Conservation (phyloP, 108 stramenopile genomes). For the Parietichytrium sp. region DNA sequence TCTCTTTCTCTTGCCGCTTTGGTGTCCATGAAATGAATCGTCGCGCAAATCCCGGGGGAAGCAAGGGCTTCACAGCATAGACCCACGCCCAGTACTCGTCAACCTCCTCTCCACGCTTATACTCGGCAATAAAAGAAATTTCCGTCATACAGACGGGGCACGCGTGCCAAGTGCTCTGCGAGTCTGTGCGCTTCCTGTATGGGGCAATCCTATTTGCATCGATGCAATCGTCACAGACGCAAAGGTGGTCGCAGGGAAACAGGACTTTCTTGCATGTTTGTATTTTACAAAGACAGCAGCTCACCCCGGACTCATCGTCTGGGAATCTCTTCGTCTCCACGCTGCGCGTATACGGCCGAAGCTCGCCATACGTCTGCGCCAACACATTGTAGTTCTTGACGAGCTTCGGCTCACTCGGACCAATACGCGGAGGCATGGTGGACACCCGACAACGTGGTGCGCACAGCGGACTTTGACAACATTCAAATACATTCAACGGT, state of each 20-base stretch:
- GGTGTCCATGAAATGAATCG: no score
- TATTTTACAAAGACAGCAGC: neutral
- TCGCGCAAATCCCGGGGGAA: slow-evolving; percentile 25
- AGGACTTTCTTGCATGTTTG: slow-evolving; percentile 4
- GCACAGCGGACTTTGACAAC: no score
- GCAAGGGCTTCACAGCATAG: neutral
- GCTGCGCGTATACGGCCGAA: no score
- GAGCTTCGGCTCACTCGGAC: no score
- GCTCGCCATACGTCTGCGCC: no score
- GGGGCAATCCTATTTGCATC: neutral
- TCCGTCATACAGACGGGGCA: slow-evolving; percentile 28
- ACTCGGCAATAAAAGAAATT: neutral
- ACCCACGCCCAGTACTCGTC: slow-evolving; percentile 8
- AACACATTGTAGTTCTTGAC: no score
- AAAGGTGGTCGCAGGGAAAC: slow-evolving; percentile 34
- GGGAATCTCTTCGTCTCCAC: no score
- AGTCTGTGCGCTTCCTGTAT: neutral
- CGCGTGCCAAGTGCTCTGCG: neutral
- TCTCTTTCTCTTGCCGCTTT: no score
- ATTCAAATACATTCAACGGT: no score
- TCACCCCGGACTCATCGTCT: no score
- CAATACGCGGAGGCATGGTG: no score
- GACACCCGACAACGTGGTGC: no score
- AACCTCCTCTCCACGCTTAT: neutral
- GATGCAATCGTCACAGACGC: neutral